Evolutionary conservation across 108 stramenopile species (phyloP), one percentile per base, ranked within the genome.

Genomic region (Stephanodiscus triporus): DNA sequence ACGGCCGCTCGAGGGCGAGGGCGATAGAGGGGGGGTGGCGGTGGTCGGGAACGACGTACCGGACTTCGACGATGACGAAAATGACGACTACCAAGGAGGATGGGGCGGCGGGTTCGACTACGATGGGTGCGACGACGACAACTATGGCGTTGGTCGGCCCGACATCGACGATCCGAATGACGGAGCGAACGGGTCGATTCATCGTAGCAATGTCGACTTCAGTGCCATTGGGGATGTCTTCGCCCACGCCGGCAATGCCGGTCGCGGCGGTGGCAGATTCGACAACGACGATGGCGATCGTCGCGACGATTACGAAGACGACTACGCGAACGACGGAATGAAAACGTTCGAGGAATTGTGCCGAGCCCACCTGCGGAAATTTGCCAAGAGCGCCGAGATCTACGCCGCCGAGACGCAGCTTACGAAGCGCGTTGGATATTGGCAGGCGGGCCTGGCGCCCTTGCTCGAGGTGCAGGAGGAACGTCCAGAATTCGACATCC

Each of bases 291-390:
- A 86, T 45, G 9, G 40, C 40, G 40, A 40, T 40, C 40, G 40
- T 45, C 43, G 16, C 14, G 43, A 14, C 14, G 43, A 16, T 16
- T 14, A 16, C 43, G 43, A 45, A 2, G 81, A 84, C 59, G 64
- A 77, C 43, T 75, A 84, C 61, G 53, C 49, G 24, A 65, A 83
- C 56, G 72, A 81, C 23, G 74, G 66, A n/a, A 75, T 73, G 24
- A 71, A 85, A 74, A 91, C 89, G 23, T 99, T 96, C 84, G 97
- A 98, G 82, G 93, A 94, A 56, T 84, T 99, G 30, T 97, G 97
- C 57, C 88, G 92, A 13, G 87, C 87, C 32, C 96, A 97, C 68
- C 79, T 98, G 19, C 75, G 90, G 55, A 89, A 84, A 34, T 98
- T 98, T 81, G 87, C 90, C 48, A 89, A 84, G 27, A 92, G 92